Conservation (phyloP, 2,329 filamentous ascomycete genomes). For the Alternaria ethzedia region DNA sequence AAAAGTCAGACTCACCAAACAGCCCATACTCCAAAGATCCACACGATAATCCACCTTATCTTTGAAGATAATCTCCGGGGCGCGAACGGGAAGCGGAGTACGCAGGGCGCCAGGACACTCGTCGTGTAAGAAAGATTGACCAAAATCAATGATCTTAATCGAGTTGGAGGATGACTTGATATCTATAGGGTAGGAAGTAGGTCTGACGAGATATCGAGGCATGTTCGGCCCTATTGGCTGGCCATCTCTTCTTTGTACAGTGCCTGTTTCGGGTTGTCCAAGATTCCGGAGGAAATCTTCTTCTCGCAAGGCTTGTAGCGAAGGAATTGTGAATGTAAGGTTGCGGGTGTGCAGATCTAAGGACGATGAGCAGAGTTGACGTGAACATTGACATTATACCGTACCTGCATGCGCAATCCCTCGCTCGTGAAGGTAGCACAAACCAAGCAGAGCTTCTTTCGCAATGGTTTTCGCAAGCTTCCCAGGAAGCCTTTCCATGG, state of each 20-base stretch:
- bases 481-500: conserved; percentile 47
- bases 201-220: conserved; percentile 27
- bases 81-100: conserved; percentile 44
- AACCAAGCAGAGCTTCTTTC: conserved; percentile 23
- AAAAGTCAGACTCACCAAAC: conserved; percentile 37
- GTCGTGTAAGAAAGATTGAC: conserved; percentile 43
- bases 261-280: conserved; percentile 16
- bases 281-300: conserved; percentile 26
- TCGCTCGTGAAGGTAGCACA: conserved; percentile 28
- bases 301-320: conserved; percentile 20
- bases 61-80: conserved; percentile 50
- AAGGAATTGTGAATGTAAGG: conserved; percentile 28
- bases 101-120: conserved; percentile 36
- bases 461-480: conserved; percentile 47
- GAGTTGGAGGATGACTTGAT: not conserved
- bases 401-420: conserved; percentile 36
- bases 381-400: not conserved
- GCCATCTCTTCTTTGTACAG: conserved; percentile 26
- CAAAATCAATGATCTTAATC: conserved; percentile 46
- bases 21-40: conserved; percentile 50
- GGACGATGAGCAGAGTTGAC: not conserved
- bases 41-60: conserved; percentile 46
- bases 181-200: conserved; percentile 11
- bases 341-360: conserved; percentile 41
- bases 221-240: conserved; percentile 20